Conservation (phyloP, 2,329 filamentous ascomycete species). For the Colletotrichum noveboracense region DNA sequence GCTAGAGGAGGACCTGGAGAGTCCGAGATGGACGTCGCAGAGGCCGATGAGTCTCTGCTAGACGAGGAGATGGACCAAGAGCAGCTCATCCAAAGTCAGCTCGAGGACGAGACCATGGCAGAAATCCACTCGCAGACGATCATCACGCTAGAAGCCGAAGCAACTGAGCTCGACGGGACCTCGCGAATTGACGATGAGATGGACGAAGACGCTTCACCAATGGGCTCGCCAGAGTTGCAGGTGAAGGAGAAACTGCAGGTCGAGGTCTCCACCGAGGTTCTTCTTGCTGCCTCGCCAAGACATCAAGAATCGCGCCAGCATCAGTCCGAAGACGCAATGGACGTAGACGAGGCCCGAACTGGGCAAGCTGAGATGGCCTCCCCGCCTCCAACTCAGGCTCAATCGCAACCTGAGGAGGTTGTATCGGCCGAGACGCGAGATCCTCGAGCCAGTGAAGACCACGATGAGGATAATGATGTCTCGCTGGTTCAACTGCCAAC, state of each 20-base stretch:
- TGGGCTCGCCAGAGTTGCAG: neutral
- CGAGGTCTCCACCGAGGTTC: neutral
- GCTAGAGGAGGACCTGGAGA: neutral
- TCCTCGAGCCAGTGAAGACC: neutral
- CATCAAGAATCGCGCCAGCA: neutral
- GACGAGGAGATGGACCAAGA: neutral
- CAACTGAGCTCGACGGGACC: neutral
- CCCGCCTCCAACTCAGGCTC: neutral
- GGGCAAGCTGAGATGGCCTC: neutral
- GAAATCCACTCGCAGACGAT: constrained; percentile 34
- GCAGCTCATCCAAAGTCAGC: constrained; percentile 11
- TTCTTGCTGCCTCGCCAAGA: neutral
- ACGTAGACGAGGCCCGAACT: constrained; percentile 2
- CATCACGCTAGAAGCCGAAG: neutral
- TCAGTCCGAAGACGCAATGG: neutral
- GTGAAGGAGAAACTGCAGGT: neutral
- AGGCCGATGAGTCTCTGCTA: constrained; percentile 8
- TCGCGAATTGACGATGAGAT: neutral
- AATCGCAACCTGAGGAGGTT: neutral
- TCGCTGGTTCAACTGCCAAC: neutral
- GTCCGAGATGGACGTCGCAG: constrained; percentile 8
- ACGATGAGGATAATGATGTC: neutral
- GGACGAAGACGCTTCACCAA: neutral
- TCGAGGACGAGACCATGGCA: constrained; percentile 32
- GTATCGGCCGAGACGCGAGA: neutral